Percentiles rank a stretch among this genome's conserved stretches.
These are phyloP conservation scores for Mytilinidion resinicola DNA, from an alignment of 495 filamentous ascomycete species.

Conservation along the genomic window DNA sequence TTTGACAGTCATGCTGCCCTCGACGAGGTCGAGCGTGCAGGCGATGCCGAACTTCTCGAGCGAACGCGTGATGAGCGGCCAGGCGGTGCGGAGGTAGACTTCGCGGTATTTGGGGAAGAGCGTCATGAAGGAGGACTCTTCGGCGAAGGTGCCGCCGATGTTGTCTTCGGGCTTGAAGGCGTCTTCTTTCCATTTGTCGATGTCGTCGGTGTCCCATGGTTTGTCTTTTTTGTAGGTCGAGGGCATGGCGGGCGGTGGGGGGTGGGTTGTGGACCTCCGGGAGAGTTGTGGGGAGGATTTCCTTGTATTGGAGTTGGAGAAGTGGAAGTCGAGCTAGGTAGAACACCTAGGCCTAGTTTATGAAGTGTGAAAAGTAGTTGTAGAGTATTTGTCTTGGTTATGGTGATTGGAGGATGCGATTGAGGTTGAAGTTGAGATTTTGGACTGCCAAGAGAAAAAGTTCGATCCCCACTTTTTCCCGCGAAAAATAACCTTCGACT, in stretches of 20 bases:
- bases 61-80: conserved; percentile 73
- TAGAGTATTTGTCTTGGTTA: no score
- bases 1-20: conserved; percentile 92
- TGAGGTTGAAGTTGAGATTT: no score
- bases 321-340: no score
- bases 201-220: conserved; percentile 95
- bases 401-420: no score
- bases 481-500: no score
- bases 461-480: no score
- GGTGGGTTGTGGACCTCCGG: neutral
- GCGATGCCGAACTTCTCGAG: conserved; percentile 78
- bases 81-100: conserved; percentile 84
- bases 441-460: no score
- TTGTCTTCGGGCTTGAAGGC: conserved; percentile 83
- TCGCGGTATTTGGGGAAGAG: conserved; percentile 98
- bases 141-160: conserved; percentile 73
- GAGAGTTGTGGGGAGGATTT: no score
- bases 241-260: conserved; percentile 55
- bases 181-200: conserved; percentile 95
- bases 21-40: conserved; percentile 87
- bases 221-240: conserved; percentile 92
- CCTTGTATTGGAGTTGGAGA: no score
- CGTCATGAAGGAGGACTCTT: conserved; percentile 86
- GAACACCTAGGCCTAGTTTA: no score
- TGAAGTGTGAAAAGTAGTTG: no score